These are phyloP conservation scores for Glycyrrhiza uralensis DNA, from an alignment of 306 rosid species.

Conservation along the genomic window DNA sequence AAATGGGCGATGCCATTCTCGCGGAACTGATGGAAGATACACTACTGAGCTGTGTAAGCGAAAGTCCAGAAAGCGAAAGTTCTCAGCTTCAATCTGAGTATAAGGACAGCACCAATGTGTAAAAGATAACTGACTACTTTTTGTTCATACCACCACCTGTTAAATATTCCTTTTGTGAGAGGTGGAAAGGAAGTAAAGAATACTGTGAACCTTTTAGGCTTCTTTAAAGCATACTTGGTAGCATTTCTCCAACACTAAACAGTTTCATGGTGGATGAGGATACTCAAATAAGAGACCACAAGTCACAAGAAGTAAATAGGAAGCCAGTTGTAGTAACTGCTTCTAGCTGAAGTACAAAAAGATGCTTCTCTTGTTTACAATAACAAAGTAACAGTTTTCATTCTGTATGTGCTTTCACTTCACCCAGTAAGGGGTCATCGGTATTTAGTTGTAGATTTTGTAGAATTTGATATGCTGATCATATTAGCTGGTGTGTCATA, in stretches of 20 bases:
- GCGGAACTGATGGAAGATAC: slow-evolving; percentile 70
- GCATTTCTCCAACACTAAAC: slow-evolving; percentile 18
- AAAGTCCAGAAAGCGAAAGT: slow-evolving; percentile 25
- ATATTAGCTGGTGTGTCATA: slow-evolving; percentile 47
- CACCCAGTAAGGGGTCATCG: neutral
- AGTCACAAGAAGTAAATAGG: slow-evolving; percentile 20
- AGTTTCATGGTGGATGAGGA: slow-evolving; percentile 21
- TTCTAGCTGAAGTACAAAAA: slow-evolving; percentile 29
- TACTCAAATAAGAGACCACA: slow-evolving; percentile 20
- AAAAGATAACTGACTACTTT: slow-evolving; percentile 19
- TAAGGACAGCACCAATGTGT: slow-evolving; percentile 33
- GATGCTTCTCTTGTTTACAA: slow-evolving; percentile 31
- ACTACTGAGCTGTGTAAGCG: slow-evolving; percentile 46
- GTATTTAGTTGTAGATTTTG: slow-evolving; percentile 33
- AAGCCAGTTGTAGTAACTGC: slow-evolving; percentile 36
- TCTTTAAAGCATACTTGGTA: slow-evolving; percentile 21
- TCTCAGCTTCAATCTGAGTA: slow-evolving; percentile 26
- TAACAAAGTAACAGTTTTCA: slow-evolving; percentile 3
- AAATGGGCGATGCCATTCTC: slow-evolving; percentile 74
- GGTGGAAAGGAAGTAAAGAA: slow-evolving; percentile 15
- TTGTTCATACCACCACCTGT: slow-evolving; percentile 18
- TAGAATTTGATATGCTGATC: slow-evolving; percentile 48
- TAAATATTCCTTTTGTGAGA: slow-evolving; percentile 16
- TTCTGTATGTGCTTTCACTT: slow-evolving; percentile 18
- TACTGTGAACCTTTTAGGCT: slow-evolving; percentile 11